Evolutionary conservation across 2,329 filamentous ascomycete species (phyloP), one percentile per base, ranked within the genome.

Genomic region (Microcyclosporella mali): DNA sequence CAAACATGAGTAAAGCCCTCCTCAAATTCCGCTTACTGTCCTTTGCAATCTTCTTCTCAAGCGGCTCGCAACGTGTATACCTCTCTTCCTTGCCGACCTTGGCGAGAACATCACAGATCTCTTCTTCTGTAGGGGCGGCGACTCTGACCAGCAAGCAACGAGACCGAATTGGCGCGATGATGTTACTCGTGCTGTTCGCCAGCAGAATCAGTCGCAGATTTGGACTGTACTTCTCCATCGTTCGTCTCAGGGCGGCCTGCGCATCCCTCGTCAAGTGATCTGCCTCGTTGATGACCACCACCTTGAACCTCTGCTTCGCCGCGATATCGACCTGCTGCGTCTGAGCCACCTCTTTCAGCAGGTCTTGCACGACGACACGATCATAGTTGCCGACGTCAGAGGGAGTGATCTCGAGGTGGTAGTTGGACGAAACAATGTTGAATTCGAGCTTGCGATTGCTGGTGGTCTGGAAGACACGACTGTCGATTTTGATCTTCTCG

Each of bases 401-500:
- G 0, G 92, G 92, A 6, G 92, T 98, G 61, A 98, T 98, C 66
- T 98, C 92, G 57, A 98, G 82, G 66, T 98, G 92, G 70, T 98
- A 98, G 51, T 95, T 82, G 0, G 90, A 97, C 33, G 89, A 82
- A 41, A 98, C 92, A 52, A 98, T 94, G 70, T 95, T 98, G 78
- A 98, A 98, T 69, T 98, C 92, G 57, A 98, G 83, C 69, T 98
- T 98, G 63, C 92, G 88, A 67, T 95, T 97, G 61, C 84, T 58
- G 16, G 81, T 89, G 1, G 92, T 97, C 68, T 95, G 89, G 71
- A 98, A 98, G 46, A 95, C 85, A 52, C 92, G 85, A 10, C 88
- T 87, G 63, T 98, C 92, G 68, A 98, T 97, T 72, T 97, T 97
- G 75, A 98, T 98, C 75, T 95, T 97, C 63, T 98, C 94, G n/a